Conservation (phyloP, 441 rosid genomes). For the Arabidopsis lyrata region DNA sequence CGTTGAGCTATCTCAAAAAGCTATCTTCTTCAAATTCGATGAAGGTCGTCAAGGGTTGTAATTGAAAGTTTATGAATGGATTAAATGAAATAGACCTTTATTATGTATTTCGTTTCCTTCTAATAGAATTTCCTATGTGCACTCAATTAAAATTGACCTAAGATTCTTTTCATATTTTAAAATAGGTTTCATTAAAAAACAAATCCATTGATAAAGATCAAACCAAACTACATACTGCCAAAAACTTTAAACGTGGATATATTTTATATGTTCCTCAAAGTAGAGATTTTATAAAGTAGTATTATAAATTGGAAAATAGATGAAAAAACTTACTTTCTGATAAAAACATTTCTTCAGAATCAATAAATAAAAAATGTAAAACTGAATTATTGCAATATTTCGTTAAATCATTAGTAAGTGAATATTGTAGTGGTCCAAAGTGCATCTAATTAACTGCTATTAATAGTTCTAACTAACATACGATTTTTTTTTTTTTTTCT, state of each 20-base stretch:
- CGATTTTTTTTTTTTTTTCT: no score
- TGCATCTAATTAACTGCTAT: background rate
- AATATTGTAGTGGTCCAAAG: background rate
- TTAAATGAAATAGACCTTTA: background rate
- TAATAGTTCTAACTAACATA: no score
- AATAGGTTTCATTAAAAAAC: no score
- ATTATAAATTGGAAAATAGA: no score
- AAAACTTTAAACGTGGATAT: background rate
- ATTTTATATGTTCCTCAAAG: background rate
- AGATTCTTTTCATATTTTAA: background rate
- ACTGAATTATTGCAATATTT: background rate
- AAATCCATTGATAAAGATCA: background rate
- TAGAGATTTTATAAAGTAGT: background rate
- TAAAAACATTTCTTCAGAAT: no score
- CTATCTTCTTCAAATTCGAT: background rate
- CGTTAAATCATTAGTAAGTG: no score
- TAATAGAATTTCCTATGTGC: background rate
- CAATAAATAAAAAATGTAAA: no score
- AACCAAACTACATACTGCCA: background rate
- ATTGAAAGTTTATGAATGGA: background rate
- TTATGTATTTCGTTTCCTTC: background rate
- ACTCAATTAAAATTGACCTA: background rate
- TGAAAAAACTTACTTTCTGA: no score
- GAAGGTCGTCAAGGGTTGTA: background rate
- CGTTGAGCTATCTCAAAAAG: background rate